phyloP scores from a whole-genome alignment of 805 yeast genomes.

The Candida berthetii region DNA sequence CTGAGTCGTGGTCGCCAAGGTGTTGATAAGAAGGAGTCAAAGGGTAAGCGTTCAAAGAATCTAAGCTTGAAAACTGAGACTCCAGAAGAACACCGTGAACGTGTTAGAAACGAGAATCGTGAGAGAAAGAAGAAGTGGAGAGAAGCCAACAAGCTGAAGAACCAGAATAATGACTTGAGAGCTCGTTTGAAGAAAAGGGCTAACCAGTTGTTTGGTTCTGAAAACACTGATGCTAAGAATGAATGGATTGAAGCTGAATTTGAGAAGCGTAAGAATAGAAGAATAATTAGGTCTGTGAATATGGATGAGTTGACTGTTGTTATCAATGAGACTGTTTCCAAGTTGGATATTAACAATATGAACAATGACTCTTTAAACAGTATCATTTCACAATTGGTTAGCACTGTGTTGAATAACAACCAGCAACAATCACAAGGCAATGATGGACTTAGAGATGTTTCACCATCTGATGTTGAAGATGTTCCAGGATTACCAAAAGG shows the following conservation, averaged over 20 bases:
- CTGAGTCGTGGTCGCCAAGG: neutral
- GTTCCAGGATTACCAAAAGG: slow-evolving; percentile 22
- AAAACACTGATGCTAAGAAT: slow-evolving; percentile 44
- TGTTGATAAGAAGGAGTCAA: neutral
- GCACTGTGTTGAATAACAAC: slow-evolving; percentile 8
- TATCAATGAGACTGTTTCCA: slow-evolving; percentile 21
- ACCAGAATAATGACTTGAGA: slow-evolving; percentile 83
- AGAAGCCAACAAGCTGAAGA: slow-evolving; percentile 70
- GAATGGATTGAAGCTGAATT: slow-evolving; percentile 78
- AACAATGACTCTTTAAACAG: slow-evolving; percentile 23
- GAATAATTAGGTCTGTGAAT: slow-evolving; percentile 39
- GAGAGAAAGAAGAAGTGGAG: slow-evolving; percentile 82
- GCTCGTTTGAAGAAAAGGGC: slow-evolving; percentile 77
- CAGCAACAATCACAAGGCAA: neutral
- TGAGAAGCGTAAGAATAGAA: slow-evolving; percentile 52
- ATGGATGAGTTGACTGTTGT: slow-evolving; percentile 20
- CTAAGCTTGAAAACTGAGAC: slow-evolving; percentile 14
- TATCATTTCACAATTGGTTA: slow-evolving; percentile 18
- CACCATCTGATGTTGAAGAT: slow-evolving; percentile 5
- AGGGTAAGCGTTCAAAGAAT: slow-evolving; percentile 4
- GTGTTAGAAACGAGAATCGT: slow-evolving; percentile 60
- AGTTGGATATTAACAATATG: slow-evolving; percentile 43
- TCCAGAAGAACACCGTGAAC: slow-evolving; percentile 39
- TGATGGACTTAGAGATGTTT: neutral
- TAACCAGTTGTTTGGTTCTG: slow-evolving; percentile 53